phyloP scores from a whole-genome alignment of 345 rosid species.

The Syzygium aromaticum region DNA sequence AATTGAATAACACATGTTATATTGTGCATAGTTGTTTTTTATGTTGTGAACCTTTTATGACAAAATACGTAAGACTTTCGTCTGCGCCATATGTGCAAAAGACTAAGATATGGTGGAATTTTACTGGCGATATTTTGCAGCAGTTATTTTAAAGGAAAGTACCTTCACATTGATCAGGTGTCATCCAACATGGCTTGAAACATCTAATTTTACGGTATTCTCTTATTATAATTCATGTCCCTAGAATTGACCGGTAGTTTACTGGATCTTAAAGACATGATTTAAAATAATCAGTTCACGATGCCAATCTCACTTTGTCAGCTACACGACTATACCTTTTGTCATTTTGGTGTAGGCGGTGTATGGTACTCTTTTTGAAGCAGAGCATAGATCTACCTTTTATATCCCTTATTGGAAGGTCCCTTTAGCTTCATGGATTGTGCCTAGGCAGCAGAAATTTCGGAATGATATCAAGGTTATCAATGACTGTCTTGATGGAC shows the following conservation, averaged over 20 bases:
- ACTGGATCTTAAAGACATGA: background rate
- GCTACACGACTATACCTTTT: background rate
- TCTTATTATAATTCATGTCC: background rate
- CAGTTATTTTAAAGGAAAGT: background rate
- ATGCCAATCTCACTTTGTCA: background rate
- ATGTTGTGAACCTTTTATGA: too few relatives aligned
- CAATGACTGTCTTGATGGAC: slow-evolving; percentile 89
- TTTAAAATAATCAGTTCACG: background rate
- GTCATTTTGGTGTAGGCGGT: slow-evolving; percentile 52
- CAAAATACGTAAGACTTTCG: too few relatives aligned
- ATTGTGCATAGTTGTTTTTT: too few relatives aligned
- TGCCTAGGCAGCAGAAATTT: slow-evolving; percentile 86
- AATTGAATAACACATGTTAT: too few relatives aligned
- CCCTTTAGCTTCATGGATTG: slow-evolving; percentile 85
- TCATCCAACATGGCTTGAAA: background rate
- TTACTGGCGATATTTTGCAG: background rate
- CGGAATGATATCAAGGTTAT: slow-evolving; percentile 75
- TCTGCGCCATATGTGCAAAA: background rate
- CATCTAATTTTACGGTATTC: background rate
- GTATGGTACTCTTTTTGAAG: slow-evolving; percentile 94
- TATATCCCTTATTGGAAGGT: slow-evolving; percentile 93
- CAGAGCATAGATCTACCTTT: slow-evolving; percentile 95
- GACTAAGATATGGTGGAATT: background rate
- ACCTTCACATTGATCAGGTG: background rate
- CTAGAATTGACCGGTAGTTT: background rate